These are phyloP conservation scores for Cyanodermella asteris DNA, from an alignment of 2,329 filamentous ascomycete genomes.

Conservation along the genomic window DNA sequence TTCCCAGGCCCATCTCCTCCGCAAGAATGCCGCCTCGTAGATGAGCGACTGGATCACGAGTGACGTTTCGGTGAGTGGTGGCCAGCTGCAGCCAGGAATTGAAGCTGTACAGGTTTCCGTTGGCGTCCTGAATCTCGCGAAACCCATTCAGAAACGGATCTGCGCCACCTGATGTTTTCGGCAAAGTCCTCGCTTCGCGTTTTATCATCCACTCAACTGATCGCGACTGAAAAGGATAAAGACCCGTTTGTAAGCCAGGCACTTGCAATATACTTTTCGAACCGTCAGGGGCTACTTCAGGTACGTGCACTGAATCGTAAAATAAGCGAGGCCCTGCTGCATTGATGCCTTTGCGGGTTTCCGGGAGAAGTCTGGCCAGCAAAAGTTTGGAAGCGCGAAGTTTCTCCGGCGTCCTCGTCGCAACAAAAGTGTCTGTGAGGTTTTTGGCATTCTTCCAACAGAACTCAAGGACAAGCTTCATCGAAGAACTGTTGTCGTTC, in stretches of 20 bases:
- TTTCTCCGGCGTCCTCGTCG: too few species aligned
- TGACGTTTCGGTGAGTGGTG: constrained; percentile 14
- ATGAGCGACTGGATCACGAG: constrained; percentile 12
- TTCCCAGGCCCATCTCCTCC: constrained; percentile 29
- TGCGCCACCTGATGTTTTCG: constrained; percentile 9
- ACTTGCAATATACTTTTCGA: too few species aligned
- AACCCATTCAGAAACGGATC: constrained; percentile 18
- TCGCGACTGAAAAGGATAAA: constrained; percentile 27
- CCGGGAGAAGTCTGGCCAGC: too few species aligned
- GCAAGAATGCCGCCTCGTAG: constrained; percentile 24
- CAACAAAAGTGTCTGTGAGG: too few species aligned
- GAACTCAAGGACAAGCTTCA: too few species aligned
- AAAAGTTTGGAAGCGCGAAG: too few species aligned
- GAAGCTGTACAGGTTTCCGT: constrained; percentile 17
- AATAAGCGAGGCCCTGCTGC: too few species aligned
- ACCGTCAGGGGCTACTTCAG: constrained; percentile 11
- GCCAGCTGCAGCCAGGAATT: constrained; percentile 21
- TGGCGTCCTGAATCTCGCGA: constrained; percentile 14
- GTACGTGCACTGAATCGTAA: too few species aligned
- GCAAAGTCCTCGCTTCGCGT: constrained; percentile 18
- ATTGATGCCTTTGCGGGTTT: too few species aligned
- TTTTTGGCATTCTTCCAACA: too few species aligned
- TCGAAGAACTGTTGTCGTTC: too few species aligned
- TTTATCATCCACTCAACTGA: constrained; percentile 24
- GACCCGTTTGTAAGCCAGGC: too few species aligned